Conservation (phyloP, 202 grass and related monocot species). For the Digitaria exilis region DNA sequence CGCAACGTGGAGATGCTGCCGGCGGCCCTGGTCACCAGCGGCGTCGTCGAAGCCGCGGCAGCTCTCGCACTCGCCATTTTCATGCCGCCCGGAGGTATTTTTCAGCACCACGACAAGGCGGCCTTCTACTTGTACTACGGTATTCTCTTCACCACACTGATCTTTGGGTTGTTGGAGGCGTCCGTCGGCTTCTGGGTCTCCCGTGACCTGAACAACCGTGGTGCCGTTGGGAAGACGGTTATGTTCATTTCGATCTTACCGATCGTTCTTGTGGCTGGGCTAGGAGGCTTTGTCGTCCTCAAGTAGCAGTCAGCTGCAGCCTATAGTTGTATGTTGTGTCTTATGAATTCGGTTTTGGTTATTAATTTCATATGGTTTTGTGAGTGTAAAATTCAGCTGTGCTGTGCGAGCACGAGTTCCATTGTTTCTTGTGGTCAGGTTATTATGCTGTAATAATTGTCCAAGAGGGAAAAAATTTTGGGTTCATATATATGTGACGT, state of each 20-base stretch:
- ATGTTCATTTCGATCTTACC: constrained; percentile 22
- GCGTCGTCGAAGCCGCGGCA: neutral
- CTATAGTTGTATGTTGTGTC: neutral
- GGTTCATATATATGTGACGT: too few species aligned
- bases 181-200: constrained; percentile 17
- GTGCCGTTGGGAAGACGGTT: neutral
- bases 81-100: neutral
- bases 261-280: neutral
- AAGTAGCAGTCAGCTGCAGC: neutral
- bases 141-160: neutral
- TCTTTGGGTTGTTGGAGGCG: constrained; percentile 22
- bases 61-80: constrained; percentile 4
- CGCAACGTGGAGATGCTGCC: constrained; percentile 14
- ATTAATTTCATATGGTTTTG: too few species aligned
- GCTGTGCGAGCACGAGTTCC: too few species aligned
- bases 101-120: neutral
- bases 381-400: too few species aligned
- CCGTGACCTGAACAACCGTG: neutral
- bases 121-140: constrained; percentile 7
- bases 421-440: too few species aligned
- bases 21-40: neutral
- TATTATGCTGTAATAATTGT: too few species aligned
- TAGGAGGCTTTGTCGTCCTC: constrained; percentile 17
- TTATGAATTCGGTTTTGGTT: too few species aligned
- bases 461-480: too few species aligned